These are phyloP conservation scores for Taphrina communis DNA, from an alignment of 1,139 yeast species.

Conservation along the genomic window DNA sequence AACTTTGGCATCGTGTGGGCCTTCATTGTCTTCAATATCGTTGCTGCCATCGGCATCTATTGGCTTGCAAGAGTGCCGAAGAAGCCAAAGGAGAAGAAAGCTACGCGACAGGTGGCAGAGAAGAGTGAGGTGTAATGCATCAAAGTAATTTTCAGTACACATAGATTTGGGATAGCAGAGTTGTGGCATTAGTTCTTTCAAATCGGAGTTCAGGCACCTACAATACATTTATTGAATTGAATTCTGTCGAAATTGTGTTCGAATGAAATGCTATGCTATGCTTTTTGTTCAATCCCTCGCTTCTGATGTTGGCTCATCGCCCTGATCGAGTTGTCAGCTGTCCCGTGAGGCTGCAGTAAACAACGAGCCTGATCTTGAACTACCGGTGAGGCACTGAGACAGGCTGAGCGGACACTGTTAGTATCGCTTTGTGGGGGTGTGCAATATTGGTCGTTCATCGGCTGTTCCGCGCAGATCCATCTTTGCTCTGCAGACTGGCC, in stretches of 20 bases:
- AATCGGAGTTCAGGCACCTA: not conserved
- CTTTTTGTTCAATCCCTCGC: not conserved
- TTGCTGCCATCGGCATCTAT: constrained; percentile 60
- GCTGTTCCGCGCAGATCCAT: no score
- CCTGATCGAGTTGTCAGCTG: no score
- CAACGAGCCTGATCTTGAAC: not conserved
- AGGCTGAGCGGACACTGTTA: not conserved
- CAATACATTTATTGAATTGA: not conserved
- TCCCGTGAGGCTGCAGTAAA: not conserved
- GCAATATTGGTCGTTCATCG: not conserved
- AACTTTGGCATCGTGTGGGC: constrained; percentile 65
- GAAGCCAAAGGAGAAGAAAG: constrained; percentile 42
- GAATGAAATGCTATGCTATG: not conserved
- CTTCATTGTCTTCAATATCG: constrained; percentile 61
- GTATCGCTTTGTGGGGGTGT: not conserved
- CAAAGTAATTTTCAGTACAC: not conserved
- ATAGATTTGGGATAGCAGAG: not conserved
- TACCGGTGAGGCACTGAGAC: not conserved
- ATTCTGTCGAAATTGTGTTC: no score
- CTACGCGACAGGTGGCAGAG: constrained; percentile 10
- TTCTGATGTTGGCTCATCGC: no score
- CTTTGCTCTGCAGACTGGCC: not conserved
- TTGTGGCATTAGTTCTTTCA: not conserved
- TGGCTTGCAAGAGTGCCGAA: constrained; percentile 64
- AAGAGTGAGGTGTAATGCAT: not conserved